Conservation (phyloP, 192 early-diverging fungal species). For the Pilobolus umbonatus region DNA sequence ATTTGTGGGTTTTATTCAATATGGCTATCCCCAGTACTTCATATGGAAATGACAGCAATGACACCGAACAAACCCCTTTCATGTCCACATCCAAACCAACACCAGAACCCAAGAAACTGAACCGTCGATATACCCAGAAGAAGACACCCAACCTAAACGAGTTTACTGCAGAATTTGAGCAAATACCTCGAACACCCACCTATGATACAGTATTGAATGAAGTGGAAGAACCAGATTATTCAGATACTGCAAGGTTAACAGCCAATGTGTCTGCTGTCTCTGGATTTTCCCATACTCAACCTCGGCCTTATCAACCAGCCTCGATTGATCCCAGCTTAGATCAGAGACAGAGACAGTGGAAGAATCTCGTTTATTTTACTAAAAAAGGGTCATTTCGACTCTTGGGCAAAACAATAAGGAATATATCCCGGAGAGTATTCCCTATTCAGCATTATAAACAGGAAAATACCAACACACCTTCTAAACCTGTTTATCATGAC, state of each 20-base stretch:
- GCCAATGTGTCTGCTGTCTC: conserved; percentile 7
- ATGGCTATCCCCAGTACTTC: too few relatives aligned
- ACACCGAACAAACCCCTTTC: neutral
- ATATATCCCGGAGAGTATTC: conserved; percentile 11
- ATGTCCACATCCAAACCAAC: conserved; percentile 3
- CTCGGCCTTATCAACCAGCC: conserved; percentile 10
- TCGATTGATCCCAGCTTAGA: conserved; percentile 1
- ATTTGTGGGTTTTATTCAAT: too few relatives aligned
- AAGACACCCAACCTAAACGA: neutral
- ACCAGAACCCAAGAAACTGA: neutral
- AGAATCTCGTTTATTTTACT: neutral
- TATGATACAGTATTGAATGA: neutral
- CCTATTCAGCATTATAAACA: too few relatives aligned
- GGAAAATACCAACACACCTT: too few relatives aligned
- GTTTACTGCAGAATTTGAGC: conserved; percentile 9
- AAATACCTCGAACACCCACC: conserved; percentile 1
- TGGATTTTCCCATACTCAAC: conserved; percentile 8
- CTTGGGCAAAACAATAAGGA: neutral
- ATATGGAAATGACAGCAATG: neutral
- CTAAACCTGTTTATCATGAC: neutral
- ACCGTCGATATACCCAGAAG: conserved; percentile 1
- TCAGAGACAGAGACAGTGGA: neutral
- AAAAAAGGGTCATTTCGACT: neutral
- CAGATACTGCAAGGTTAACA: conserved; percentile 26
- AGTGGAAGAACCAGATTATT: conserved; percentile 18